Evolutionary conservation across 805 yeast species (phyloP).

Genomic region (Candida suzukii): DNA sequence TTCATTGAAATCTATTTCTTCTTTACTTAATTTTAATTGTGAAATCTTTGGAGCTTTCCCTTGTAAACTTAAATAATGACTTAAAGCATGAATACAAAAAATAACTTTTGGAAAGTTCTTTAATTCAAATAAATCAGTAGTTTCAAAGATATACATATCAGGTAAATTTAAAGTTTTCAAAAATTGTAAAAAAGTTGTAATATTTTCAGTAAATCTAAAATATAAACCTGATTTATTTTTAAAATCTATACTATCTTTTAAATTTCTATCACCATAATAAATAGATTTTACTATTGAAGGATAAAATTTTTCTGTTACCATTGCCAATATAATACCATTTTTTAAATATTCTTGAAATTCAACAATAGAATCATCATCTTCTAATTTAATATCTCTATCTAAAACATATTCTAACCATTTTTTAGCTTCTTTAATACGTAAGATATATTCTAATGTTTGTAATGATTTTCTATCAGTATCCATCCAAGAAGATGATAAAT

Average conservation of each 20-base stretch:
- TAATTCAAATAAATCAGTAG: conserved; percentile 87
- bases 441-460: conserved; percentile 39
- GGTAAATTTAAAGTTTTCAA: conserved; percentile 71
- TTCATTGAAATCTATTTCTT: conserved; percentile 47
- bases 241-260: conserved; percentile 8
- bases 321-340: conserved; percentile 83
- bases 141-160: conserved; percentile 80
- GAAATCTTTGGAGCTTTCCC: conserved; percentile 25
- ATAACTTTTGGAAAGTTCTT: conserved; percentile 91
- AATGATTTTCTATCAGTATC: conserved; percentile 21
- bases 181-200: conserved; percentile 71
- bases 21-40: conserved; percentile 40
- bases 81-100: conserved; percentile 85
- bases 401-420: conserved; percentile 37
- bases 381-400: conserved; percentile 10
- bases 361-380: conserved; percentile 31
- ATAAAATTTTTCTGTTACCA: conserved; percentile 62
- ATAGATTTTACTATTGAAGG: conserved; percentile 55
- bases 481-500: conserved; percentile 15
- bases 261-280: conserved; percentile 37
- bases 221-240: conserved; percentile 41
- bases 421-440: conserved; percentile 45
- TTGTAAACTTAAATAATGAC: conserved; percentile 59
- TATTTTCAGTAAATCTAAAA: conserved; percentile 89
- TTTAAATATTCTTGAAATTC: conserved; percentile 57